Percentiles rank a stretch among this genome's conserved stretches.
Conservation (phyloP, 371 early-diverging fungal genomes). For the Mucor irregularis region DNA sequence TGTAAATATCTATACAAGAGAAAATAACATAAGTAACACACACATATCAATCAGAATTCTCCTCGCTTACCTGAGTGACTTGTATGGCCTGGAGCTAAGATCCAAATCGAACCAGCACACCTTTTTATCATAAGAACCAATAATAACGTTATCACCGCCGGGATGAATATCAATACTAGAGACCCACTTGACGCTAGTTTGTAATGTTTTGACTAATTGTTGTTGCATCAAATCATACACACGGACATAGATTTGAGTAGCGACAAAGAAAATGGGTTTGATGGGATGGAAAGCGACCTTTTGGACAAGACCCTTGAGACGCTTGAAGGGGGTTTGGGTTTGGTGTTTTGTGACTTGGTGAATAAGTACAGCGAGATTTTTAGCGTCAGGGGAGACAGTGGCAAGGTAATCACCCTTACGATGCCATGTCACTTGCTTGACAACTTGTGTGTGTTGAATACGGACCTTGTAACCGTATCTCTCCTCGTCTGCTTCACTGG, state of each 20-base stretch:
- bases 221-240: constrained; percentile 92
- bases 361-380: constrained; percentile 73
- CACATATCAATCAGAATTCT: neutral
- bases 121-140: constrained; percentile 93
- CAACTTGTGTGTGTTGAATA: constrained; percentile 56
- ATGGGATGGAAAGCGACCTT: constrained; percentile 92
- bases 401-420: constrained; percentile 96
- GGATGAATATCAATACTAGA: constrained; percentile 95
- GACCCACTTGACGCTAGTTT: constrained; percentile 89
- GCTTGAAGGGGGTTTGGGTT: constrained; percentile 90
- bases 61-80: constrained; percentile 68
- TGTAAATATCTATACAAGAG: constrained; percentile 31
- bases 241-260: constrained; percentile 88
- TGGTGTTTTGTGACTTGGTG: constrained; percentile 90
- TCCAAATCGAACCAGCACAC: constrained; percentile 97
- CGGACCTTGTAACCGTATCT: constrained; percentile 57
- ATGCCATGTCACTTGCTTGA: constrained; percentile 92
- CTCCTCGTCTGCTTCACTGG: constrained; percentile 52
- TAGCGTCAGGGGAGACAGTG: constrained; percentile 75
- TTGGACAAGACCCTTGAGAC: constrained; percentile 86
- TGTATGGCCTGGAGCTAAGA: constrained; percentile 88
- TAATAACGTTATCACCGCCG: constrained; percentile 88
- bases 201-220: constrained; percentile 77
- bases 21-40: neutral
- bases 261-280: constrained; percentile 90